Evolutionary conservation across 2,329 filamentous ascomycete genomes (phyloP), one percentile per base, ranked within the genome.

Genomic region (Thyridium curvatum): DNA sequence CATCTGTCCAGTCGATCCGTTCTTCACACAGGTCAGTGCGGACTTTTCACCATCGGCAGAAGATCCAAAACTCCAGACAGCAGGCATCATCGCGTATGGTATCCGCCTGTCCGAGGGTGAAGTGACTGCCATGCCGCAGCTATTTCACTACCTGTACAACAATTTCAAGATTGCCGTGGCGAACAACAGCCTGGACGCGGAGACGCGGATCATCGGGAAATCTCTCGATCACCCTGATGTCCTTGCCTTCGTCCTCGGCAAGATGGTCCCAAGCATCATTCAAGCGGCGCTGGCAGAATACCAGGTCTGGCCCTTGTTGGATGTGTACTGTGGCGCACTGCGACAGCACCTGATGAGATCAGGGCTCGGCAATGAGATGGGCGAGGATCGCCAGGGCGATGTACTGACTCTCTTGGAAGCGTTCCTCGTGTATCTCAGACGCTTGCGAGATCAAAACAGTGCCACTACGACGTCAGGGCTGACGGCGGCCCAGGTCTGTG

Each of bases 71-170:
- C 61, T 79, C 4, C 74, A 77, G 42, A 66, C 72, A 17, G 74
- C 75, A 4, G 66, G 64, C 4, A 73, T 80, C 49, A 50, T 74
- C 13, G 70, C 72, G 2, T 79, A 77, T 51, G 76, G 73, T 1
- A 56, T 79, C 26, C 67, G 71, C 31, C 55, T 80, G 13, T 60
- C 63, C 30, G 75, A 79, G 43, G 69, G 66, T 2, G 74, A 78
- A 39, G 48, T 54, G 2, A 65, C 62, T 21, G 69, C 68, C 4
- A 55, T 56, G 6, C 63, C 69, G 14, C 66, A 69, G 38, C 62
- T 79, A 4, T 80, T 79, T 49, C 72, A 71, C 52, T 74, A 76
- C 41, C 60, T 80, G 3, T 71, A 69, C 50, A 73, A 73, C 46
- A 77, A 71, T 52, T 76, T 77, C 52, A 77, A 77, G 50, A 58